Conservation (phyloP, 108 stramenopile species). For the Fistulifera solaris region DNA sequence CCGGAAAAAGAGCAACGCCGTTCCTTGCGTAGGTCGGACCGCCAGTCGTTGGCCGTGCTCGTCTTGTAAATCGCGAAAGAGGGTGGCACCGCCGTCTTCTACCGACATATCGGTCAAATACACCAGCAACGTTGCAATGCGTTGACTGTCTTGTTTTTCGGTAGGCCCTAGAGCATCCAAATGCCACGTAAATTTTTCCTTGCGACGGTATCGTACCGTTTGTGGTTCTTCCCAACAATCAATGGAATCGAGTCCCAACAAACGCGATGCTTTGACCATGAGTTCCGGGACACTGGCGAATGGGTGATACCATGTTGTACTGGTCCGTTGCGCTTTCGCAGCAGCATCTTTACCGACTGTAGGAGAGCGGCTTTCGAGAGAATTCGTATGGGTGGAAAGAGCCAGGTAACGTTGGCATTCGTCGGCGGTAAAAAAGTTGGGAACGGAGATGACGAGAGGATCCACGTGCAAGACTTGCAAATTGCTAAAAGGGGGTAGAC, state of each 20-base stretch:
- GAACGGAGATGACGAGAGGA: conserved; percentile 63
- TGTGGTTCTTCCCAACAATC: conserved; percentile 79
- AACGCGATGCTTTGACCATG: conserved; percentile 42
- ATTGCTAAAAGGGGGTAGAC: conserved; percentile 48
- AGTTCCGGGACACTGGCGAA: conserved; percentile 44
- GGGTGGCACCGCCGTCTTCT: conserved; percentile 61
- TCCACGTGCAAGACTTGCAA: conserved; percentile 66
- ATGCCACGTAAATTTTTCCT: conserved; percentile 83
- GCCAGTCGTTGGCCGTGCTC: conserved; percentile 25
- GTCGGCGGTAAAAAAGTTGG: conserved; percentile 63
- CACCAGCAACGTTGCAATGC: conserved; percentile 68
- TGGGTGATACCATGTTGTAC: conserved; percentile 71
- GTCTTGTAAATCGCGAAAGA: conserved; percentile 64
- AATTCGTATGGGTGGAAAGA: conserved; percentile 21
- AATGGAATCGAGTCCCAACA: conserved; percentile 46
- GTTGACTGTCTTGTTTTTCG: conserved; percentile 51
- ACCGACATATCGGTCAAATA: conserved; percentile 52
- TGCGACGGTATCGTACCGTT: conserved; percentile 54
- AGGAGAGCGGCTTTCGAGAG: conserved; percentile 52
- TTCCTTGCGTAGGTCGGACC: conserved; percentile 66
- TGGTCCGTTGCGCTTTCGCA: conserved; percentile 45
- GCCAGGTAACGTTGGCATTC: conserved; percentile 73
- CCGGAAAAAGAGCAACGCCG: conserved; percentile 79
- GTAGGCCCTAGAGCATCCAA: conserved; percentile 62
- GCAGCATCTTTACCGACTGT: conserved; percentile 71